Conservation (phyloP, 2,329 filamentous ascomycete species). For the Botrytis elliptica region DNA sequence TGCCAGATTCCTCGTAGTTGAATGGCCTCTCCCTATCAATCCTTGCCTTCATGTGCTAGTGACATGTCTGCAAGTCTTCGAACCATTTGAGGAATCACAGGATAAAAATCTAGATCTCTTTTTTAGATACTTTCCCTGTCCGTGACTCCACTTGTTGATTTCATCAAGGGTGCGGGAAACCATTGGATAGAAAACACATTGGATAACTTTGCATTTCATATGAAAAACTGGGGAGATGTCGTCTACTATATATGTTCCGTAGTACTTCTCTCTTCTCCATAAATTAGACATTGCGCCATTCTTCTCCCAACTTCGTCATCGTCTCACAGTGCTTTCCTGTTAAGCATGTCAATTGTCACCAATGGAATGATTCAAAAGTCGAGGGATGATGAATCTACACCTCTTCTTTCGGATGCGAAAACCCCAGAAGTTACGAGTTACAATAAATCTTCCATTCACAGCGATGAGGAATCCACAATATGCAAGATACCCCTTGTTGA, state of each 20-base stretch:
- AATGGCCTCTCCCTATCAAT: not conserved
- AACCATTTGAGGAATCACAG: not conserved
- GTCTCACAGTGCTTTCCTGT: not conserved
- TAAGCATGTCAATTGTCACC: not conserved
- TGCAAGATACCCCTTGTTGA: not conserved
- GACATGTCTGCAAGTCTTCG: not conserved
- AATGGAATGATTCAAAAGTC: no score
- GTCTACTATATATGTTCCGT: not conserved
- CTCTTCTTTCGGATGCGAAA: not conserved
- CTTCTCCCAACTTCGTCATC: not conserved
- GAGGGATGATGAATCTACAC: not conserved
- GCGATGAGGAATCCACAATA: not conserved
- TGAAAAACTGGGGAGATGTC: not conserved
- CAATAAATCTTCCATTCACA: not conserved
- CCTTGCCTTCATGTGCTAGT: not conserved
- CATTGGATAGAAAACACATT: not conserved
- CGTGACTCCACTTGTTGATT: not conserved
- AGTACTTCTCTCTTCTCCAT: not conserved
- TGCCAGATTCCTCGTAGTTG: not conserved
- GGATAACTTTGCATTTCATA: not conserved
- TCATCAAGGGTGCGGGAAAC: no score
- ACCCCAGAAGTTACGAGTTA: not conserved
- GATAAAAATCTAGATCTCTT: no score
- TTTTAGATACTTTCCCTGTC: not conserved
- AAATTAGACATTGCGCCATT: not conserved